Conservation (phyloP, 2,329 filamentous ascomycete genomes). For the Clarireedia paspali region DNA sequence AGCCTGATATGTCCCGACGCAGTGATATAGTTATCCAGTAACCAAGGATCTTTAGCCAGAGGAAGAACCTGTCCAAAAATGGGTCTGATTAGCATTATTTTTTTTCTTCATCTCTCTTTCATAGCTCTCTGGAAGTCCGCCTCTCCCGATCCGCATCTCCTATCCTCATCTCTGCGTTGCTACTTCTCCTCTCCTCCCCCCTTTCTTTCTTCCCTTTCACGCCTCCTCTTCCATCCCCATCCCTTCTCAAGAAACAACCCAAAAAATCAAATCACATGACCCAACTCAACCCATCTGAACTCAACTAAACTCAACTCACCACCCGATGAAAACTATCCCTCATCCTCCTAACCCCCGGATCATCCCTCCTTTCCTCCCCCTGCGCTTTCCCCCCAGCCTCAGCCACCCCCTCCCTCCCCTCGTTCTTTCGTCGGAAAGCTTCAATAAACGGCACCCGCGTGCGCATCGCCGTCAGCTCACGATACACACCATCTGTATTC, state of each 20-base stretch:
- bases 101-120: background rate
- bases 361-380: constrained; percentile 30
- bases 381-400: background rate
- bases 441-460: constrained; percentile 64
- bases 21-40: constrained; percentile 64
- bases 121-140: background rate
- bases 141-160: no score
- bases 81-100: background rate
- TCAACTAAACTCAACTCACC: constrained; percentile 35
- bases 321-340: constrained; percentile 57
- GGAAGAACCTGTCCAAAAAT: constrained; percentile 44
- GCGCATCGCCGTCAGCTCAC: constrained; percentile 48
- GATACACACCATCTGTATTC: constrained; percentile 43
- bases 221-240: constrained; percentile 7
- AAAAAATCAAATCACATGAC: background rate
- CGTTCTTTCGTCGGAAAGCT: constrained; percentile 47
- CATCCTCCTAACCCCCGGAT: constrained; percentile 45
- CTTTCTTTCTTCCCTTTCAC: background rate
- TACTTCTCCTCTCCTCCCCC: background rate
- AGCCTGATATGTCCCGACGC: constrained; percentile 57
- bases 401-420: constrained; percentile 4
- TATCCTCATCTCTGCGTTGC: background rate
- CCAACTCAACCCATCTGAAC: constrained; percentile 24
- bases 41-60: constrained; percentile 60
- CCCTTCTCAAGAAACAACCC: background rate